Evolutionary conservation across 805 yeast genomes (phyloP), one percentile per base, ranked within the genome.

Genomic region (Yarrowia sp.): DNA sequence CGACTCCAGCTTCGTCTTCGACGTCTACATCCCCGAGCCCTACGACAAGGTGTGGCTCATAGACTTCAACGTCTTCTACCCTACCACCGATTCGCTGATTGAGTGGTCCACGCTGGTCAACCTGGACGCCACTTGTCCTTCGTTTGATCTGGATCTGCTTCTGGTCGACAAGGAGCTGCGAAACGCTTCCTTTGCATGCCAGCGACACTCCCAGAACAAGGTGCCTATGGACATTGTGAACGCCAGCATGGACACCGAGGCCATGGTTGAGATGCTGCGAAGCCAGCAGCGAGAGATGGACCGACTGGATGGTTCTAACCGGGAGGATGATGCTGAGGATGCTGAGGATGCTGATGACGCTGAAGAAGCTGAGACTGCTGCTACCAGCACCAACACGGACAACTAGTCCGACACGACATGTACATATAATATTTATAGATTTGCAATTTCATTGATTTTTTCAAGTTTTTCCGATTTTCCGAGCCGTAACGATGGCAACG

Each of bases 171-270:
- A 84, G 66, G 83, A 82, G 19, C 88, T 90, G 65, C 62, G 73
- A 33, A 76, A 88, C 6, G 88, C 90, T 0, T 77, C 93, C 29
- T 91, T 91, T 76, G 86, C 90, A 0, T 74, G 84, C 0, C 89
- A 87, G 66, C 96, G 90, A 55, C 93, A 90, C 70, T 83, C 96
- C 1, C 96, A 93, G 68, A 90, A 86, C 71, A 92, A 89, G 69
- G 97, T 94, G 2, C 99, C 99, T 0, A 79, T 81, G 59, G 99
- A 94, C 69, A 84, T 94, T 19, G 87, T 94, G 4, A 94, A 90
- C 70, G 97, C 97, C 1, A 79, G 88, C 32, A 68, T 84, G 67
- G 85, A 87, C 66, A 81, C 92, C 0, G 78, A 80, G 19, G 81
- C 87, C 0, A 86, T 90, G 81, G 84, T 82, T 12, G 91, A 87